These are phyloP conservation scores for Coemansia sp. DNA, from an alignment of 192 early-diverging fungal genomes.

Conservation along the genomic window DNA sequence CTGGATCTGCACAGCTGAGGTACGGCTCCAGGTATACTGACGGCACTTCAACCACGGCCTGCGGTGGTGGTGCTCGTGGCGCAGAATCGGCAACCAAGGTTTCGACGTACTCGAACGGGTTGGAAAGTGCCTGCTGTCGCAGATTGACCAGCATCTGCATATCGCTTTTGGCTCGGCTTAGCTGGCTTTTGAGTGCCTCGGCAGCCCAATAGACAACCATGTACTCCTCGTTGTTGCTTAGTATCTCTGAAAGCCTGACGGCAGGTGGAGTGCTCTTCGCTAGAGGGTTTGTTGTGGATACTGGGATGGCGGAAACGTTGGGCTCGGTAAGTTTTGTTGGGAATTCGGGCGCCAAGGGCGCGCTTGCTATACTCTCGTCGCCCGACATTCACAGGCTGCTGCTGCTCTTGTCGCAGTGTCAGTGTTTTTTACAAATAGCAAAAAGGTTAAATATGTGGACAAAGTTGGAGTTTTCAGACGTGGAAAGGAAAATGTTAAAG, in stretches of 20 bases:
- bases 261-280: constrained; percentile 5
- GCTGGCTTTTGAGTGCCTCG: constrained; percentile 49
- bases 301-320: background rate
- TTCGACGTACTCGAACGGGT: constrained; percentile 41
- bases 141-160: constrained; percentile 34
- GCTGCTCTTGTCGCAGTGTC: background rate
- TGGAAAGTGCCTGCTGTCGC: constrained; percentile 31
- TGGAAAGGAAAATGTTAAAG: background rate
- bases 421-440: background rate
- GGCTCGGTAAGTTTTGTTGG: constrained; percentile 8
- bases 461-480: background rate
- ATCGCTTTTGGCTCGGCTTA: constrained; percentile 46
- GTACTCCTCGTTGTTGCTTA: constrained; percentile 54
- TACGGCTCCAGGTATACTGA: constrained; percentile 37
- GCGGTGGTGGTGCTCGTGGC: constrained; percentile 29
- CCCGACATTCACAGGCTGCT: constrained; percentile 15
- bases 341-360: background rate
- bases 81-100: constrained; percentile 24
- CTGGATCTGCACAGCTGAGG: constrained; percentile 23
- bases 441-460: background rate
- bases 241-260: constrained; percentile 12
- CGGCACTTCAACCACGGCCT: constrained; percentile 42
- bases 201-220: constrained; percentile 48
- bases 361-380: constrained; percentile 27
- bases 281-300: constrained; percentile 3